A percentile compares a stretch with the other conserved stretches of the same genome.
Conservation (phyloP, 192 early-diverging fungal genomes). For the Linderina pennispora region DNA sequence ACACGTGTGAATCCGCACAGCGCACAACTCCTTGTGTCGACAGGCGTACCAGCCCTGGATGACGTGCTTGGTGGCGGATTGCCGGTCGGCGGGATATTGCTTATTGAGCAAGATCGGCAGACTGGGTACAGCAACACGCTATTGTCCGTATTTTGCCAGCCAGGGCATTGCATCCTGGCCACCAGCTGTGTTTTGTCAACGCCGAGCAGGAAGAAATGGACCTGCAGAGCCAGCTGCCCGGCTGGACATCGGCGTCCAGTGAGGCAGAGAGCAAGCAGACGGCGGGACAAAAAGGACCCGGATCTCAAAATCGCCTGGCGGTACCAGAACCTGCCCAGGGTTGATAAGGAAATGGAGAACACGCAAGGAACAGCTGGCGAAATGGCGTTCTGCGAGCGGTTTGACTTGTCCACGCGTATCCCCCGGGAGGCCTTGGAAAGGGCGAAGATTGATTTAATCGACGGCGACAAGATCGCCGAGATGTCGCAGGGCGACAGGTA, state of each 20-base stretch:
- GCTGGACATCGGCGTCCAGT: conserved; percentile 41
- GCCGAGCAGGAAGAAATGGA: conserved; percentile 60
- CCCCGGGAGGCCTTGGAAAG: conserved; percentile 50
- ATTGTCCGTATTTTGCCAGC: conserved; percentile 75
- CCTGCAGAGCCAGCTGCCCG: conserved; percentile 49
- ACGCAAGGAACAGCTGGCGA: conserved; percentile 8
- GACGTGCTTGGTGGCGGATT: conserved; percentile 84
- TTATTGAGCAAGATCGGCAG: conserved; percentile 74
- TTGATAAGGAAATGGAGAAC: conserved; percentile 6
- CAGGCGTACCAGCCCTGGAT: conserved; percentile 80
- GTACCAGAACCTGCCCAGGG: conserved; percentile 72
- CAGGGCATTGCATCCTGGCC: conserved; percentile 74
- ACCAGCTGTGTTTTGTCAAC: conserved; percentile 63
- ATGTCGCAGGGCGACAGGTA: conserved; percentile 7
- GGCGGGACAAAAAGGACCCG: conserved; percentile 45
- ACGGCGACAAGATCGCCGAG: conserved; percentile 17
- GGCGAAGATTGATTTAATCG: conserved; percentile 48
- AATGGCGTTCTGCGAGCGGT: conserved; percentile 68
- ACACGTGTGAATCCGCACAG: conserved; percentile 73
- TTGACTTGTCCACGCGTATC: conserved; percentile 81
- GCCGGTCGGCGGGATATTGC: conserved; percentile 69
- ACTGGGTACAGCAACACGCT: conserved; percentile 78
- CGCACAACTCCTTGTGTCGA: conserved; percentile 70
- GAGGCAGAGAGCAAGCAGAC: conserved; percentile 11
- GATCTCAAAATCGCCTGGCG: conserved; percentile 93